Evolutionary conservation across 1,139 yeast genomes (phyloP), one percentile per base, ranked within the genome.

Genomic region (Candida sanyaensis): DNA sequence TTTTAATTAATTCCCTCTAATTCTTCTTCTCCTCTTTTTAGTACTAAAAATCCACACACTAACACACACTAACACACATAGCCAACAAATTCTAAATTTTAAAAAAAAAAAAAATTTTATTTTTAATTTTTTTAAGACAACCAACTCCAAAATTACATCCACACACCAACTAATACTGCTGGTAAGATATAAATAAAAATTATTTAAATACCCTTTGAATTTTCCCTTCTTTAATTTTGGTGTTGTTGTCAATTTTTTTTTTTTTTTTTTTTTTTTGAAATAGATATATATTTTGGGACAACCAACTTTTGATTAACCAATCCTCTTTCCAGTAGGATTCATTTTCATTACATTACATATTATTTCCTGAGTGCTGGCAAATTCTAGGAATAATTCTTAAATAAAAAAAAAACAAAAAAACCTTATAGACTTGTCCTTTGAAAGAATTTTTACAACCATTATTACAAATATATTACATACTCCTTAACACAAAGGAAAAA

Each of bases 401-500:
- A n/a, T n/a, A n/a, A n/a, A n/a, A n/a, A n/a, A n/a, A n/a, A n/a
- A n/a, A n/a, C n/a, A n/a, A n/a, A n/a, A 33, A 9, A 17, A 17
- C 21, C 21, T 17, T 17, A 17, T 17, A 17, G 21, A 17, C 21
- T 17, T 17, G 21, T 17, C 21, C 21, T 17, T 17, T 2, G 21
- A 17, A 17, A 17, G 21, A 17, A 17, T 17, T 17, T 17, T 17
- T 17, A 17, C 21, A 17, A 17, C 21, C 21, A 32, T 2, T 33
- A 33, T 36, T 36, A 36, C 39, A 36, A 36, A 36, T 36, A 36
- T 13, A 36, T 36, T 36, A 36, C 39, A 36, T 13, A 36, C 39
- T n/a, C 13, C 11, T 4, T n/a, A 27, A n/a, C 28, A 36, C 29
- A 36, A 23, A 32, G 17, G 23, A 32, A 32, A 6, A 32, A 26